Base-by-base conservation (phyloP, 1,284 basidiomycete species). In the Tilletia walkeri region DNA sequence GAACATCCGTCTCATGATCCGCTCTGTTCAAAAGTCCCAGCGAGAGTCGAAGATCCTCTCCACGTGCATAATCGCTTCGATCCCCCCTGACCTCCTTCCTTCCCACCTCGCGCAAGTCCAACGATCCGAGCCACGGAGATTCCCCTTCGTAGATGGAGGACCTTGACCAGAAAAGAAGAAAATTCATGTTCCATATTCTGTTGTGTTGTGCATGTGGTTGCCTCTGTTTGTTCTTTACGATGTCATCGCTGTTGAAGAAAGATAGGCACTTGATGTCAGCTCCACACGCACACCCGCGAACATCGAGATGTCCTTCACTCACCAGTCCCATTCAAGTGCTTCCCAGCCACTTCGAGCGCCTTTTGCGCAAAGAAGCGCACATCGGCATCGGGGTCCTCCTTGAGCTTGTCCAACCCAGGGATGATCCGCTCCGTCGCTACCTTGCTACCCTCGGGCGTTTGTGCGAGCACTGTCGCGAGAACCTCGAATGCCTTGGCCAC, bases 361-460 rank as follows among this genome's bases (percentile, higher is more conserved):
- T 85, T 85, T 71, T 85, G 84, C n/a, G 85, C 84, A 81, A 86
- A 86, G 82, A 84, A 98, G 79, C 94, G 89, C 70, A 99, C 96
- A 86, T 99, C 96, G 12, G 95, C 94, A 85, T 99, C 96, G 67
- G 87, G 85, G 84, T 99, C 96, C 77, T 90, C 90, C 86, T 92
- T 91, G 84, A 95, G 88, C 81, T 91, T 91, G 78, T 95, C 91
- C 76, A 99, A 85, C 16, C 89, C 89, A 36, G 95, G 94, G 24
- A 92, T 84, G 76, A 98, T 89, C 84, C 89, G 89, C 78, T 90
- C 86, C 77, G 88, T 87, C 59, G 91, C 87, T 69, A 95, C 87
- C 76, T 90, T 88, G 72, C 88, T 88, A 9, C 94, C 95, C 70
- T 93, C 92, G 2, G 89, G 85, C 41, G 86, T 85, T 39, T 87